Conservation (phyloP, 108 stramenopile species). For the Cyclotella kingstonii region DNA sequence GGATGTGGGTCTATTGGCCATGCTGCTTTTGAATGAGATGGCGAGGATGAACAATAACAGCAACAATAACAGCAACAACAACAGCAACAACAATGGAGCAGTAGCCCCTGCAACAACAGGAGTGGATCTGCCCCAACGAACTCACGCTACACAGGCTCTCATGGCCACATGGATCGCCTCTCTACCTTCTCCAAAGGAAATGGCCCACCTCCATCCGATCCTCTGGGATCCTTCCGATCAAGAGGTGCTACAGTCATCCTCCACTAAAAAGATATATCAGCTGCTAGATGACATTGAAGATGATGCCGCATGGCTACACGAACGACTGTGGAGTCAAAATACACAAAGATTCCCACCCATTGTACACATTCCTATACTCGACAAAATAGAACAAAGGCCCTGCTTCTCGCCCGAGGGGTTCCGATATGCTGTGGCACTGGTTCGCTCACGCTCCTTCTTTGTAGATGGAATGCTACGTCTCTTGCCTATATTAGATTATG, state of each 20-base stretch:
- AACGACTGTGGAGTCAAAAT: conserved; percentile 58
- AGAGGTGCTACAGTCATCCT: conserved; percentile 72
- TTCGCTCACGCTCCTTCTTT: conserved; percentile 79
- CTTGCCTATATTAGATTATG: conserved; percentile 80
- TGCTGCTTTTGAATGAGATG: conserved; percentile 74
- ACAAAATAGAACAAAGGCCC: conserved; percentile 45
- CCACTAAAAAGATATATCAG: conserved; percentile 79
- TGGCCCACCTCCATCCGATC: conserved; percentile 56
- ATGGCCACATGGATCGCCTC: conserved; percentile 60
- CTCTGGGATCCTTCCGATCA: conserved; percentile 81
- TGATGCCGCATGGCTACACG: conserved; percentile 71
- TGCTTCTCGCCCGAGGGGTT: conserved; percentile 71
- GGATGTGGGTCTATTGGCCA: conserved; percentile 72
- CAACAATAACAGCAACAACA: conserved; percentile 1
- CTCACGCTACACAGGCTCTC: conserved; percentile 40
- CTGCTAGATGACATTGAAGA: conserved; percentile 82
- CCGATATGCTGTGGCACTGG: conserved; percentile 80
- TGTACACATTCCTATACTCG: conserved; percentile 14
- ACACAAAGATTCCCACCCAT: conserved; percentile 60
- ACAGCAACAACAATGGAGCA: no score
- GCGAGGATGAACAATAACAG: conserved; percentile 33
- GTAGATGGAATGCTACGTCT: conserved; percentile 80
- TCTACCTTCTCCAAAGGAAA: conserved; percentile 62
- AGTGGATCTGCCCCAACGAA: conserved; percentile 41
- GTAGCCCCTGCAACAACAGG: conserved; percentile 11